Percentiles rank a stretch among this genome's conserved stretches.
These are phyloP conservation scores for Diplotaxis tenuifolia DNA, from an alignment of 345 rosid species.

Conservation along the genomic window DNA sequence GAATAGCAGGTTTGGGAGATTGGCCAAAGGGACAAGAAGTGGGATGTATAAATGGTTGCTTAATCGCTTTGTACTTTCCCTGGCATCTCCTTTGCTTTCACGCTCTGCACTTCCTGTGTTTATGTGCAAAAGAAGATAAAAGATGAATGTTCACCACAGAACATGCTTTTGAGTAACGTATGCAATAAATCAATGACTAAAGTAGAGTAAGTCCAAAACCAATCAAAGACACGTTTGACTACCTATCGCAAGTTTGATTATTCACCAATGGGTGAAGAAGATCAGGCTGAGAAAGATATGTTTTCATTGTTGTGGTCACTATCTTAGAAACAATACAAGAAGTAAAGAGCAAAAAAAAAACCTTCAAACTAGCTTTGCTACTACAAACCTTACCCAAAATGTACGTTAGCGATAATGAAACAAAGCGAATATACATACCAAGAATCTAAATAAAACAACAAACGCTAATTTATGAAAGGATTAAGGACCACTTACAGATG, in stretches of 20 bases:
- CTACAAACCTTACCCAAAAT: constrained; percentile 16
- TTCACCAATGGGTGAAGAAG: background rate
- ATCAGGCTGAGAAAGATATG: background rate
- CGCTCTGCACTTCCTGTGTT: constrained; percentile 24
- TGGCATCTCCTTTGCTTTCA: constrained; percentile 31
- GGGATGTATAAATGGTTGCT: background rate
- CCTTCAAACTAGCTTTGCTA: constrained; percentile 8
- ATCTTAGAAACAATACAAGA: constrained; percentile 13
- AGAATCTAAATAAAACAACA: background rate
- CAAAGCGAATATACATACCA: background rate
- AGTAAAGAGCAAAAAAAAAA: background rate
- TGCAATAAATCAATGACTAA: background rate
- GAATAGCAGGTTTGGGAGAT: background rate
- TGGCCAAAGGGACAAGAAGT: background rate
- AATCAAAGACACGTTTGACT: background rate
- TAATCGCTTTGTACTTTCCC: constrained; percentile 34
- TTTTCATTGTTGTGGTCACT: background rate
- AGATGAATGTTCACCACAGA: background rate
- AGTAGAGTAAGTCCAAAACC: background rate
- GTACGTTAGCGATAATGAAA: background rate
- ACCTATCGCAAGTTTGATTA: background rate
- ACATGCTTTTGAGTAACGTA: background rate
- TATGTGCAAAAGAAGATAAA: background rate
- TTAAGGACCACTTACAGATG: constrained; percentile 52
- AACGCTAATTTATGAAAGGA: background rate